phyloP scores from a whole-genome alignment of 2,329 filamentous ascomycete genomes.

The Ceratocystis alfenasii region DNA sequence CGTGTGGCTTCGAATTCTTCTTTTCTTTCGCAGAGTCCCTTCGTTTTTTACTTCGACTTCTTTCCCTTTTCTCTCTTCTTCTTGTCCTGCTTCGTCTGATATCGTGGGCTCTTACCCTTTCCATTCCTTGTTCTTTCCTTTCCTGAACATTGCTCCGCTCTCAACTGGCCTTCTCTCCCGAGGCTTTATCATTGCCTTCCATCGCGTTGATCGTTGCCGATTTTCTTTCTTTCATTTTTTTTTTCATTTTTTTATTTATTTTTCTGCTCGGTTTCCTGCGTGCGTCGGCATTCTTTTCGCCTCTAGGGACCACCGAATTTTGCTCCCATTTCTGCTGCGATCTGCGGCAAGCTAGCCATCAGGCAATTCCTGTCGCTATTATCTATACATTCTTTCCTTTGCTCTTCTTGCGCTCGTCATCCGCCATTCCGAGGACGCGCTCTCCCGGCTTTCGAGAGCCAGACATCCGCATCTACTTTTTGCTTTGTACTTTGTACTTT shows the following conservation, averaged over 20 bases:
- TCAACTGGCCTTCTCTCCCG: conserved; percentile 22
- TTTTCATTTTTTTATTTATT: conserved; percentile 17
- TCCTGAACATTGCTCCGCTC: conserved; percentile 18
- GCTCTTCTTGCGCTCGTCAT: neutral
- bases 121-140: conserved; percentile 23
- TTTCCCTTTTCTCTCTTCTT: conserved; percentile 5
- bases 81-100: neutral
- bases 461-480: neutral
- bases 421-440: neutral
- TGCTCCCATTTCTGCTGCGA: neutral
- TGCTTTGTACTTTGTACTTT: neutral
- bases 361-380: neutral
- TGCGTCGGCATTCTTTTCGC: conserved; percentile 20
- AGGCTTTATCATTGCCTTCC: conserved; percentile 9
- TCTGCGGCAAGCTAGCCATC: neutral
- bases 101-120: conserved; percentile 19
- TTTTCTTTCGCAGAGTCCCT: conserved; percentile 1
- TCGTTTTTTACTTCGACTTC: conserved; percentile 2
- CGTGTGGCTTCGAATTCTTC: conserved; percentile 3
- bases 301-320: neutral
- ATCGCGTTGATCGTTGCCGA: conserved; percentile 25
- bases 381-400: neutral
- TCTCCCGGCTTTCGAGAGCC: neutral
- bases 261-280: neutral
- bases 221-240: conserved; percentile 25